Evolutionary conservation across 2,329 filamentous ascomycete genomes (phyloP).

Genomic region (Scedosporium apiospermum): DNA sequence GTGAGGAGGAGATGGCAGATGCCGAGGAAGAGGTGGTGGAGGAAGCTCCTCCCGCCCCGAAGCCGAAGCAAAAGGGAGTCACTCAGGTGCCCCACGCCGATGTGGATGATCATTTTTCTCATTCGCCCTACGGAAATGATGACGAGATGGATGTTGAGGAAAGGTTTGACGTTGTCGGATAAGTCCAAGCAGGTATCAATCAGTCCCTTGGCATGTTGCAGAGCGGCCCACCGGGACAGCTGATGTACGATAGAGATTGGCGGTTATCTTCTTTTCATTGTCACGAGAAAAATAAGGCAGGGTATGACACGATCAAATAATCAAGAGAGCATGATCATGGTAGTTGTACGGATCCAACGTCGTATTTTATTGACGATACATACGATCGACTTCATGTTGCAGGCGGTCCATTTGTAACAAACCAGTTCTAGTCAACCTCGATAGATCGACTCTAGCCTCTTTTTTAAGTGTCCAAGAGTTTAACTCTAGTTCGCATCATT

Average conservation of each 20-base stretch:
- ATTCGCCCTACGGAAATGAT: neutral
- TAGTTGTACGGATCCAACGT: too few species aligned
- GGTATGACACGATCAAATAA: too few species aligned
- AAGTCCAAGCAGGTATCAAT: neutral
- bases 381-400: too few species aligned
- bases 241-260: neutral
- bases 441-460: neutral
- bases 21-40: conserved; percentile 20
- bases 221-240: neutral
- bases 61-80: neutral
- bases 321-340: too few species aligned
- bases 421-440: too few species aligned
- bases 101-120: neutral
- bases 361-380: too few species aligned
- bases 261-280: neutral
- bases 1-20: conserved; percentile 13
- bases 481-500: too few species aligned
- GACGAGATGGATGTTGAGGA: conserved; percentile 22
- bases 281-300: too few species aligned
- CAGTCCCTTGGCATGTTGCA: neutral
- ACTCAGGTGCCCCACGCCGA: neutral
- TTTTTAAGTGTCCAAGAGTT: neutral
- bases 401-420: too few species aligned
- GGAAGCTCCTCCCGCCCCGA: conserved; percentile 22
- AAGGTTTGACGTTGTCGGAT: conserved; percentile 22